Percentiles rank a stretch among this genome's conserved stretches.
These are phyloP conservation scores for Achaetomiella virescens DNA, from an alignment of 495 filamentous ascomycete genomes.

Conservation along the genomic window DNA sequence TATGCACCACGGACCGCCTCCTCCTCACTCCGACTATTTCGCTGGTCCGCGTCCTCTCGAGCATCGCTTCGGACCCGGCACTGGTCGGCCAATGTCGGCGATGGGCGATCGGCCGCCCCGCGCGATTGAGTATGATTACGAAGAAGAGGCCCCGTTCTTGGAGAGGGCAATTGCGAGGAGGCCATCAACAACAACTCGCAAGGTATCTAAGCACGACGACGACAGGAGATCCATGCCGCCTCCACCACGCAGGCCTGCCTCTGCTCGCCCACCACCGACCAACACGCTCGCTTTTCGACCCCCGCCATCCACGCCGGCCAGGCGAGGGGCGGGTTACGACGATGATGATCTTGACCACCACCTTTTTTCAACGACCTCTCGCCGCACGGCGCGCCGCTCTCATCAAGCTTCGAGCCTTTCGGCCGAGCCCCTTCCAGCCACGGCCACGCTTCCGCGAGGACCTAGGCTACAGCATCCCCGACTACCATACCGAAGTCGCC, in stretches of 20 bases:
- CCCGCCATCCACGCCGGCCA: conserved; percentile 28
- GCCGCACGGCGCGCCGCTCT: conserved; percentile 7
- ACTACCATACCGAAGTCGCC: conserved; percentile 27
- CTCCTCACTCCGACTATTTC: conserved; percentile 25
- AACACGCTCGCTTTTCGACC: conserved; percentile 29
- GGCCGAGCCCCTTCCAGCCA: conserved; percentile 12
- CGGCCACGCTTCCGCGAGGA: conserved; percentile 21
- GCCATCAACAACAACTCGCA: conserved; percentile 34
- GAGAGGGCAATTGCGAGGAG: conserved; percentile 31
- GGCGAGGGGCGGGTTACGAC: conserved; percentile 31
- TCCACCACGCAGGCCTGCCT: conserved; percentile 30
- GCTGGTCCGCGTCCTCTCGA: conserved; percentile 24
- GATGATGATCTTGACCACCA: conserved; percentile 27
- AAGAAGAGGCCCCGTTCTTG: conserved; percentile 14
- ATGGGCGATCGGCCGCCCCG: conserved; percentile 36
- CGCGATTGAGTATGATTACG: conserved; percentile 27
- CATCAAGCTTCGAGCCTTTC: conserved; percentile 16
- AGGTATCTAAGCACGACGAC: conserved; percentile 31
- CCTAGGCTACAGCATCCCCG: conserved; percentile 18
- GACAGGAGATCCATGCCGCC: conserved; percentile 39
- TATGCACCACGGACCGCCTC: conserved; percentile 7
- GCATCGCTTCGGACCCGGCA: conserved; percentile 31
- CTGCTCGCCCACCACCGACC: conserved; percentile 28
- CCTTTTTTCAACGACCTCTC: conserved; percentile 31
- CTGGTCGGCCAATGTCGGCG: conserved; percentile 38